These are phyloP conservation scores for Globisporangium splendens DNA, from an alignment of 352 stramenopile species.

Conservation along the genomic window DNA sequence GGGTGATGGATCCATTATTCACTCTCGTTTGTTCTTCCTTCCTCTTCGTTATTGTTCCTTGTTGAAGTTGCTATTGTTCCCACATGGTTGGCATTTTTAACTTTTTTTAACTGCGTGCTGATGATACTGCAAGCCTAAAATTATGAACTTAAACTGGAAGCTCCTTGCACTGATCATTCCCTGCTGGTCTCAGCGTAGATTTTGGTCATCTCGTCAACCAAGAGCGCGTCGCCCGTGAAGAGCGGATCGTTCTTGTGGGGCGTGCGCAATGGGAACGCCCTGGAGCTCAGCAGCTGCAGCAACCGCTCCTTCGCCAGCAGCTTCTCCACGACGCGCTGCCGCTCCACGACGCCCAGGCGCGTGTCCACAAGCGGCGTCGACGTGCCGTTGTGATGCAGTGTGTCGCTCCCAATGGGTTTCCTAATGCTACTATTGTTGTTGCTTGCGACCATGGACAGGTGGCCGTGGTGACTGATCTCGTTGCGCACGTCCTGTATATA, in stretches of 20 bases:
- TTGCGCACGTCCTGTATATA: slow-evolving; percentile 80
- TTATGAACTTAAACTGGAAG: too few relatives aligned
- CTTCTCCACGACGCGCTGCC: slow-evolving; percentile 72
- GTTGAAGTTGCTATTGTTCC: slow-evolving; percentile 1
- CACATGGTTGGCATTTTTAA: too few relatives aligned
- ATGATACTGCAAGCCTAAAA: too few relatives aligned
- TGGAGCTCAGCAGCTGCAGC: slow-evolving; percentile 71
- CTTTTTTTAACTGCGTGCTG: too few relatives aligned
- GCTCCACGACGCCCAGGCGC: slow-evolving; percentile 31
- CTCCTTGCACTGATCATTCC: slow-evolving; percentile 8
- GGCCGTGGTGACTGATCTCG: slow-evolving; percentile 42
- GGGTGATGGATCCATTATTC: too few relatives aligned
- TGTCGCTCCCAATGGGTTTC: slow-evolving; percentile 4
- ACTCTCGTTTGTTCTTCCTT: neutral
- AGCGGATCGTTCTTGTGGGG: slow-evolving; percentile 26
- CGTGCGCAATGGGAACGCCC: slow-evolving; percentile 51
- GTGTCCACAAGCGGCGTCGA: slow-evolving; percentile 9
- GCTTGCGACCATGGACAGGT: slow-evolving; percentile 17
- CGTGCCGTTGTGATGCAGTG: neutral
- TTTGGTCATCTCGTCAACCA: slow-evolving; percentile 37
- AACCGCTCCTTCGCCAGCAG: slow-evolving; percentile 82
- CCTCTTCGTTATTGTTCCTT: neutral
- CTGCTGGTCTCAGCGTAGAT: slow-evolving; percentile 36
- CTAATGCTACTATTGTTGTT: slow-evolving; percentile 14
- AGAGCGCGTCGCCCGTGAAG: slow-evolving; percentile 40